Conservation (phyloP, 192 early-diverging fungal genomes). For the Coemansia sp. region DNA sequence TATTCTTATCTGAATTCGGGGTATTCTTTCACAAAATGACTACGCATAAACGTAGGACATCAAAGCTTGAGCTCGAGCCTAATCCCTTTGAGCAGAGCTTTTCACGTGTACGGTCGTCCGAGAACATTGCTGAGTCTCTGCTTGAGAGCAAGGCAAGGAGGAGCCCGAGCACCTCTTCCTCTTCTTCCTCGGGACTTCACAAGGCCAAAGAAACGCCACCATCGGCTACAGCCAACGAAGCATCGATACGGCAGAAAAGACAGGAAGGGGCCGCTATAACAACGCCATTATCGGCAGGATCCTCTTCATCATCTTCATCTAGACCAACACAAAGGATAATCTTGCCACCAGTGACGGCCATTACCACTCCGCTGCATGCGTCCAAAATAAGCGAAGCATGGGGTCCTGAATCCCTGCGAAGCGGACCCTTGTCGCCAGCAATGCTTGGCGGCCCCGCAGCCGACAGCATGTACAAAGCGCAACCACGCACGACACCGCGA, state of each 20-base stretch:
- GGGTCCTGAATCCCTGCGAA: constrained; percentile 64
- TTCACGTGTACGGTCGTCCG: constrained; percentile 43
- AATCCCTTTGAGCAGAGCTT: constrained; percentile 91
- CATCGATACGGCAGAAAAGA: not conserved
- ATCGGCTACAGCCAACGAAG: not conserved
- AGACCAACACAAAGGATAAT: constrained; percentile 21
- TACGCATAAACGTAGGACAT: constrained; percentile 27
- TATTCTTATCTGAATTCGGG: not conserved
- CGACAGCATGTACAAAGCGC: constrained; percentile 16
- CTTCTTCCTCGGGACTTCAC: not conserved
- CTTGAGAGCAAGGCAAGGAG: not conserved
- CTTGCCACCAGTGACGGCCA: constrained; percentile 71
- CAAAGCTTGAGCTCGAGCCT: constrained; percentile 78
- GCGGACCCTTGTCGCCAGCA: constrained; percentile 73
- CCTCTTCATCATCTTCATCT: not conserved
- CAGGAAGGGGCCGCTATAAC: not conserved
- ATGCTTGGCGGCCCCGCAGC: constrained; percentile 68
- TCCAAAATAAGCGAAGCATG: constrained; percentile 47
- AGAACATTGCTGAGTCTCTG: constrained; percentile 10
- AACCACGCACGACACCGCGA: constrained; percentile 11
- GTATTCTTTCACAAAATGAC: constrained; percentile 16
- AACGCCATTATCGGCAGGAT: not conserved
- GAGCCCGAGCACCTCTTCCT: not conserved
- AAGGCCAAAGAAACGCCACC: not conserved
- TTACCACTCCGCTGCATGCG: constrained; percentile 57